Percentiles rank a stretch among this genome's conserved stretches.
Evolutionary conservation across 768 basidiomycete species (phyloP).

Genomic region (Neoboletus brunneissimus): DNA sequence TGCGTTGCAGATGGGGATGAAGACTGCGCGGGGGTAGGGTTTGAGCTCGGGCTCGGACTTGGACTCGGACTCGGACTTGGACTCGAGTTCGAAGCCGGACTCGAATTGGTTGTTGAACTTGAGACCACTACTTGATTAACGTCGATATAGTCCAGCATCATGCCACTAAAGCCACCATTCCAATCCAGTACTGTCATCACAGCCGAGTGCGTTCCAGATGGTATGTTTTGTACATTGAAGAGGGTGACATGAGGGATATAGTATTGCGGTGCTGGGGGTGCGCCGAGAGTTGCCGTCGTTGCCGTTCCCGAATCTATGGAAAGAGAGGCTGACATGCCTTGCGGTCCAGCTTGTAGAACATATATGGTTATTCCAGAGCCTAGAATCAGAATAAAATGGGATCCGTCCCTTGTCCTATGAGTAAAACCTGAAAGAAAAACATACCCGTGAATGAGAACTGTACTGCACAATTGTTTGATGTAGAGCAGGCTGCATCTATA

Average conservation of each 20-base stretch:
- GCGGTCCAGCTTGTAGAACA: conserved; percentile 26
- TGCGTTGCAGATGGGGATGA: conserved; percentile 1
- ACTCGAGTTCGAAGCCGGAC: not conserved
- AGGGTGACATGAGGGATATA: conserved; percentile 21
- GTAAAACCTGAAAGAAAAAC: not conserved
- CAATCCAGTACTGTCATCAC: conserved; percentile 26
- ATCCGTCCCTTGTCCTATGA: not conserved
- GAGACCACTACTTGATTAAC: conserved; percentile 23
- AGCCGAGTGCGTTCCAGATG: conserved; percentile 23
- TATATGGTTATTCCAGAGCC: conserved; percentile 32
- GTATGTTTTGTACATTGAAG: conserved; percentile 21
- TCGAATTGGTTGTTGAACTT: not conserved
- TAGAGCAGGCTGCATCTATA: conserved; percentile 23
- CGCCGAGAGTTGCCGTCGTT: conserved; percentile 22
- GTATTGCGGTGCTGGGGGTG: conserved; percentile 24
- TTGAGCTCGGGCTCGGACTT: not conserved
- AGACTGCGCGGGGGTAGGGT: conserved; percentile 3
- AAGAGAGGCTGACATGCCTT: conserved; percentile 28
- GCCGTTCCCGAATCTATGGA: conserved; percentile 23
- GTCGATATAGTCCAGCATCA: conserved; percentile 30
- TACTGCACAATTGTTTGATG: conserved; percentile 25
- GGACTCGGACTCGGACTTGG: not conserved
- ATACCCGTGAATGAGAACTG: conserved; percentile 26
- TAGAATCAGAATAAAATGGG: not conserved
- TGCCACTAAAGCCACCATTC: conserved; percentile 25